Conservation (phyloP, 2,329 filamentous ascomycete genomes). For the Epichloe baconii region DNA sequence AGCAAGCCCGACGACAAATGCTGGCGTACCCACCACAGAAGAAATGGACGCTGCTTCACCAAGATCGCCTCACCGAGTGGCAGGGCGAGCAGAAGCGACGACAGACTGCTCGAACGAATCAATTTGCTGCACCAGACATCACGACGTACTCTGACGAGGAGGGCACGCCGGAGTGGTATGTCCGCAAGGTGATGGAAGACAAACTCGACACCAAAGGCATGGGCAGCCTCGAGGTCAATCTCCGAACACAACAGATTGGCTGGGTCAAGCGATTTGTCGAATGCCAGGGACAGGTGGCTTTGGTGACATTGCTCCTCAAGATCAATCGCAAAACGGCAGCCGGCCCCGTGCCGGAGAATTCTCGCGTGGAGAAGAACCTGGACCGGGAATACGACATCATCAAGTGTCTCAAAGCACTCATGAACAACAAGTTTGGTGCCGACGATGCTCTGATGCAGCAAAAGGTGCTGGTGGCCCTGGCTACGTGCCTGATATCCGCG, state of each 20-base stretch:
- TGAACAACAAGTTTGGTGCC: slow-evolving; percentile 99
- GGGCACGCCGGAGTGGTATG: slow-evolving; percentile 95
- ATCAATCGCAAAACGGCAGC: slow-evolving; percentile 77
- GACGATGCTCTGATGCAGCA: slow-evolving; percentile 88
- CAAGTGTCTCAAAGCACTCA: slow-evolving; percentile 91
- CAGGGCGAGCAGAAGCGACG: slow-evolving; percentile 88
- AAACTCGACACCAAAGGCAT: slow-evolving; percentile 83
- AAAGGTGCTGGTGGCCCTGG: slow-evolving; percentile 78
- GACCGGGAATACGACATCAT: slow-evolving; percentile 94
- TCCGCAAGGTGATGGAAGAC: slow-evolving; percentile 93
- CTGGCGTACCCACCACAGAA: slow-evolving; percentile 85
- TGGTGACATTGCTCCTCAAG: slow-evolving; percentile 86
- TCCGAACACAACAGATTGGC: slow-evolving; percentile 90
- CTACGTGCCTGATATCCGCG: slow-evolving; percentile 75
- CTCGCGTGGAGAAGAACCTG: slow-evolving; percentile 59
- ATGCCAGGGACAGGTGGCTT: slow-evolving; percentile 88
- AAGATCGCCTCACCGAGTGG: slow-evolving; percentile 85
- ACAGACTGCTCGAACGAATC: slow-evolving; percentile 57
- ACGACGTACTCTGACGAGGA: slow-evolving; percentile 80
- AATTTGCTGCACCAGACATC: slow-evolving; percentile 56
- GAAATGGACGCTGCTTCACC: slow-evolving; percentile 95
- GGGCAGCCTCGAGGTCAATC: slow-evolving; percentile 83
- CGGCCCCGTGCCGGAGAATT: slow-evolving; percentile 51
- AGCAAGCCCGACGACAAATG: slow-evolving; percentile 92
- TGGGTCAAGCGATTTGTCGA: slow-evolving; percentile 97